Evolutionary conservation across 495 filamentous ascomycete genomes (phyloP).

Genomic region (Cercophora samala): DNA sequence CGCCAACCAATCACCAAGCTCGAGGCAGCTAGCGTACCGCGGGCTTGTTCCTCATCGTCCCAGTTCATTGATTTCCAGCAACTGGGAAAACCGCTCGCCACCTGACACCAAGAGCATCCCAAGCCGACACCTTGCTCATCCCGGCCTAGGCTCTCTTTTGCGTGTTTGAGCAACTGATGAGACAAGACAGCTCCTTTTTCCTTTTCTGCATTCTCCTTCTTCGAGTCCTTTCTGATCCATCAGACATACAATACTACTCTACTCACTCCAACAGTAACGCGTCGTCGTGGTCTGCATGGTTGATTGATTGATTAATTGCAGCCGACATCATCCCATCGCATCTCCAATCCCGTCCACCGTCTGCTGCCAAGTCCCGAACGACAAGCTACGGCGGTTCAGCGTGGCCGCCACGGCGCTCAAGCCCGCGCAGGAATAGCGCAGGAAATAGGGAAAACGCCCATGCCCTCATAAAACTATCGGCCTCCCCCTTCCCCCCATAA

Average conservation of each 20-base stretch:
- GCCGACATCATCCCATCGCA: not conserved
- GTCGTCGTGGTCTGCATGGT: too few species aligned
- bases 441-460: not conserved
- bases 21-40: not conserved
- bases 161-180: not conserved
- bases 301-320: not conserved
- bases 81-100: conserved; percentile 5
- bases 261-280: too few species aligned
- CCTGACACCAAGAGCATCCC: conserved; percentile 1
- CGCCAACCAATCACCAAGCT: conserved; percentile 2
- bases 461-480: conserved; percentile 1
- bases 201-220: not conserved
- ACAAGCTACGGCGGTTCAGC: not conserved
- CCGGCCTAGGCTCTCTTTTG: conserved; percentile 14
- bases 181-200: conserved; percentile 8
- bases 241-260: too few species aligned
- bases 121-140: conserved; percentile 19
- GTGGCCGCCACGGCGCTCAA: conserved; percentile 5
- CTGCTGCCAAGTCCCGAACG: conserved; percentile 4
- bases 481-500: not conserved
- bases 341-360: not conserved
- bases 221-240: not conserved
- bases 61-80: not conserved
- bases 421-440: conserved; percentile 5
- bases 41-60: not conserved